Base-by-base conservation (phyloP, 495 filamentous ascomycete species). In the Penicillium crystallinum region DNA sequence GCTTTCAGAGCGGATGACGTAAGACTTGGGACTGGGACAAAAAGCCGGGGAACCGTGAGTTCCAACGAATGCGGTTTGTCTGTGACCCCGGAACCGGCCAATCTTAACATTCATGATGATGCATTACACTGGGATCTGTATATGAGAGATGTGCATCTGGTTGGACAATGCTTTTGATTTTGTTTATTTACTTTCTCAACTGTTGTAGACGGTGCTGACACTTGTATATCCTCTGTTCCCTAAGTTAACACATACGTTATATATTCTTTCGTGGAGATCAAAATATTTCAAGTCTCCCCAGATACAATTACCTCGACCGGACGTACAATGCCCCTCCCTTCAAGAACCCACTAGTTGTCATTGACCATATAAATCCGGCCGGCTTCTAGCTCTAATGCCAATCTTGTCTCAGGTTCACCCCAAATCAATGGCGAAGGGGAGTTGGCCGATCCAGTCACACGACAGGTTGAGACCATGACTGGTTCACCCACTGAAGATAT, bases 371-470 rank as follows among this genome's bases (percentile, higher is more conserved):
- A 35, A 30, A 52, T 37, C 19, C 11, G 45, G 21, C 12, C 37
- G 18, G 19, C 33, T 27, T 10, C 67, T 77, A 19, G 72, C 70
- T 46, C 65, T 74, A 6, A 81, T 77, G 49, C 78, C 78, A 1
- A 65, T 74, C 46, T 66, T 72, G 15, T 83, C 79, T 52, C 64
- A 72, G 39, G 63, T 70, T 35, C 55, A 67, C 30, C 74, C n/a
- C 17, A 41, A 40, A 41, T 15, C 21, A 17, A n/a, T 1, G 15
- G 41, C 41, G 4, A 35, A 40, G 17, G 27, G 36, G 35, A 33
- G 47, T 41, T 40, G 40, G 46, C 25, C 36, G 18, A 40, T 27
- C 14, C 31, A 4, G 36, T 49, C 47, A 49, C 47, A 41, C 47
- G 36, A 40, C 46, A 38, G 12, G 17, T 39, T 49, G 6, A 17